Evolutionary conservation across 2,329 filamentous ascomycete species (phyloP), one percentile per base, ranked within the genome.

Genomic region (Pyricularia pennisetigena): DNA sequence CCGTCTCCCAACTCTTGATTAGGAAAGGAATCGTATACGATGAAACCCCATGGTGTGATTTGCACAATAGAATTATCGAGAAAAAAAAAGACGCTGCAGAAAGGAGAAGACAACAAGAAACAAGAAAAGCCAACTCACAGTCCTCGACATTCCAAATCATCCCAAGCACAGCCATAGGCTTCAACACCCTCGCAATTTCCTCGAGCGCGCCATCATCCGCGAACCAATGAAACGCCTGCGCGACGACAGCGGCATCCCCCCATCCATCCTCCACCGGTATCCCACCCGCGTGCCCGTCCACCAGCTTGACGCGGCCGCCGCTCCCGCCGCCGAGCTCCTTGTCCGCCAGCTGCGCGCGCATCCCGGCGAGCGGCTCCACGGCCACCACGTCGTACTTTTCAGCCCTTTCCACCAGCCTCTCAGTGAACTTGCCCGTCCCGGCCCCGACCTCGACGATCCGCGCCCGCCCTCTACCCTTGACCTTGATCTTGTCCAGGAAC

Each of bases 121-220:
- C 28, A 7, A 35, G n/a, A 20, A 10, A 20, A 16, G 16, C 4
- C 14, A 41, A 78, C 83, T 73, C 77, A 89, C 88, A 91, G 71
- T 90, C 87, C 75, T 92, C 89, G 69, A 89, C 80, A 72, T 92
- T 92, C 90, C 90, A 93, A 67, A 93, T 88, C 75, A 91, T 76
- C 16, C 87, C 90, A 30, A 93, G 80, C 30, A 81, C 81, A 7
- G 84, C 85, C 7, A 83, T 83, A 0, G 86, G 86, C 73, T 83
- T 84, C 65, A 93, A 77, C 0, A 90, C 83, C 64, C 89, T 84
- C 71, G 87, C 83, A 7, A 93, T 89, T 72, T 92, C 89, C 64
- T 80, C 77, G 30, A 93, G 78, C 0, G 89, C 80, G 49, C 85
- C 82, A 61, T 83, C 78, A 67, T 83, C 90, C 57, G 89, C 86